Evolutionary conservation across 345 rosid genomes (phyloP), one percentile per base, ranked within the genome.

Genomic region (Moringa oleifera): DNA sequence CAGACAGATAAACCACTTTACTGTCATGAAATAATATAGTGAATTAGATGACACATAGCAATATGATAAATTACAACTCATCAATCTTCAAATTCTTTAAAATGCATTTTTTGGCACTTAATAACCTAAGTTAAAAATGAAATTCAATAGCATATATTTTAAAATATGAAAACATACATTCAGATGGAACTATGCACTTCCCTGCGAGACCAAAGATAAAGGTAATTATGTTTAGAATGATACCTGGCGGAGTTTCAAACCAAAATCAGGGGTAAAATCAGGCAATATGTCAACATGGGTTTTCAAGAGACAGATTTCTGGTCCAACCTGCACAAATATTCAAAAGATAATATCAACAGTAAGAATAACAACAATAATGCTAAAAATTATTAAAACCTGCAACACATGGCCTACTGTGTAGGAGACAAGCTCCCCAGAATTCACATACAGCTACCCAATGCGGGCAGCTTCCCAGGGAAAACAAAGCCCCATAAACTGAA

Each of bases 201-300:
- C 12, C 47, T 51, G 15, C 15, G 20, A 6, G 13, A 49, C 7
- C 4, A 18, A 51, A 47, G 1, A 53, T 13, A 21, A 8, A 33
- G 8, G 41, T 6, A 54, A 33, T 45, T 18, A 51, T 28, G 65
- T n/a, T 66, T 49, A 58, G 55, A 20, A 18, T 17, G 24, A 61
- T 88, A 90, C 99, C 79, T 75, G 71, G 12, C 95, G 91, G 50
- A 94, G 89, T 55, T 85, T 90, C 19, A 95, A 77, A 62, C 97
- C 99, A 57, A 94, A 94, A 57, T 88, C 96, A 7, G 88, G 78
- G 51, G 95, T 88, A 80, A 88, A 94, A 83, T 94, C 99, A 37
- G 96, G 93, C 21, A 94, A 63, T 73, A 94, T 94, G 71, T 94
- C 99, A 41, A 94, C 96, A 71, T 94, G 99, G 24, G 99, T 90